Evolutionary conservation across 495 filamentous ascomycete genomes (phyloP).

Genomic region (Hypoxylon cercidicola): DNA sequence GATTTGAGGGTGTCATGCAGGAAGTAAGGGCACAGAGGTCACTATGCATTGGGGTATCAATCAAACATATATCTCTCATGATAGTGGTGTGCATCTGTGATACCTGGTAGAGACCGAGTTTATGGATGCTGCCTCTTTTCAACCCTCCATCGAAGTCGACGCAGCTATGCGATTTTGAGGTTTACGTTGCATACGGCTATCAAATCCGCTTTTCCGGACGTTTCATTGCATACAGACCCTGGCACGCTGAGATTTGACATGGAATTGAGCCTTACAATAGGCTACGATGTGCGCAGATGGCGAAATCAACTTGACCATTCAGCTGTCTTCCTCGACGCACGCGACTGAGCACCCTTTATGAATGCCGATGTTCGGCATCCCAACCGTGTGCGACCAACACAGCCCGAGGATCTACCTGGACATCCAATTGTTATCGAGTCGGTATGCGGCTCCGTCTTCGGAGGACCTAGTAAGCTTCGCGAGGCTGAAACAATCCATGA

Average conservation of each 20-base stretch:
- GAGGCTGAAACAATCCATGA: constrained; percentile 33
- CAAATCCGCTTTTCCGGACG: constrained; percentile 40
- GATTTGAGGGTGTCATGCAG: constrained; percentile 40
- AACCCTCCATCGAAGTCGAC: constrained; percentile 22
- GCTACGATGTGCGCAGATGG: constrained; percentile 19
- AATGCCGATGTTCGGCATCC: constrained; percentile 32
- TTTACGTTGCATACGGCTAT: constrained; percentile 38
- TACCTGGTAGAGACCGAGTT: constrained; percentile 39
- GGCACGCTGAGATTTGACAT: constrained; percentile 31
- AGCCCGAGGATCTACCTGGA: constrained; percentile 3
- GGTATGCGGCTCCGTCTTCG: constrained; percentile 33
- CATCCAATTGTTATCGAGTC: constrained; percentile 1
- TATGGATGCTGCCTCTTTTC: constrained; percentile 22
- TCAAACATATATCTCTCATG: constrained; percentile 38
- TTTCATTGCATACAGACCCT: constrained; percentile 41
- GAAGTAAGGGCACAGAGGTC: constrained; percentile 35
- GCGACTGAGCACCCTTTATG: constrained; percentile 26
- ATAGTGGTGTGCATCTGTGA: constrained; percentile 26
- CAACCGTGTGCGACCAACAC: constrained; percentile 6
- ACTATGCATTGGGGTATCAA: constrained; percentile 40
- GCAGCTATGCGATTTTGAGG: constrained; percentile 26
- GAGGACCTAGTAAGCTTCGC: constrained; percentile 22
- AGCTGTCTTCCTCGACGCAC: constrained; percentile 19
- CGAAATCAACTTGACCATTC: constrained; percentile 27
- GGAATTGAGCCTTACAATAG: constrained; percentile 34